These are phyloP conservation scores for Chionographis japonica DNA, from an alignment of 106 monocot species.

Conservation along the genomic window DNA sequence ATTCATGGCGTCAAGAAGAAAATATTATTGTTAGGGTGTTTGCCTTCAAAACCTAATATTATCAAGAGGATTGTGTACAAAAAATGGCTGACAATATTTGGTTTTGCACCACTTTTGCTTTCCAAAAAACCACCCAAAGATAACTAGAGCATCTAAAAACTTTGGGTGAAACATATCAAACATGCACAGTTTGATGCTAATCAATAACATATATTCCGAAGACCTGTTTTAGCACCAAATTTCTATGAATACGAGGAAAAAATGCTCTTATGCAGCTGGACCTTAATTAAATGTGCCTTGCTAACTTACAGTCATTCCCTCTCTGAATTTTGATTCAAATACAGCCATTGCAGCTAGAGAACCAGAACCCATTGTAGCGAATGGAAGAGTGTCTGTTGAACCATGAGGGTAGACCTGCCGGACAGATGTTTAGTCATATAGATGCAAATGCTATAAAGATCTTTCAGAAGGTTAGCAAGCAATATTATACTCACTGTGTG, in stretches of 20 bases:
- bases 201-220: too few relatives aligned
- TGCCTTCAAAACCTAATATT: too few relatives aligned
- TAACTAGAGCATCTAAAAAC: too few relatives aligned
- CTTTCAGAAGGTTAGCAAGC: neutral
- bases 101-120: too few relatives aligned
- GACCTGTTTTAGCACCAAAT: too few relatives aligned
- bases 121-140: too few relatives aligned
- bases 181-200: too few relatives aligned
- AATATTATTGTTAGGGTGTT: too few relatives aligned
- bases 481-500: constrained; percentile 67
- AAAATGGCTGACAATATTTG: neutral
- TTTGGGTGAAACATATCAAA: too few relatives aligned
- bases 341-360: constrained; percentile 98
- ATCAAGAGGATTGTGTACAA: neutral
- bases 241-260: too few relatives aligned
- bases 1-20: too few relatives aligned
- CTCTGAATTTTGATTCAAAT: constrained; percentile 92
- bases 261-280: too few relatives aligned
- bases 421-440: constrained; percentile 3
- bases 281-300: neutral
- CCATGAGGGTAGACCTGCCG: constrained; percentile 96
- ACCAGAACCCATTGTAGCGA: constrained; percentile 99
- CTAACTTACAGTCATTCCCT: constrained; percentile 73
- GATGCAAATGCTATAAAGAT: neutral
- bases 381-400: constrained; percentile 99